Evolutionary conservation across 2,329 filamentous ascomycete genomes (phyloP), one percentile per base, ranked within the genome.

Genomic region (Hymenoscyphus scutula): DNA sequence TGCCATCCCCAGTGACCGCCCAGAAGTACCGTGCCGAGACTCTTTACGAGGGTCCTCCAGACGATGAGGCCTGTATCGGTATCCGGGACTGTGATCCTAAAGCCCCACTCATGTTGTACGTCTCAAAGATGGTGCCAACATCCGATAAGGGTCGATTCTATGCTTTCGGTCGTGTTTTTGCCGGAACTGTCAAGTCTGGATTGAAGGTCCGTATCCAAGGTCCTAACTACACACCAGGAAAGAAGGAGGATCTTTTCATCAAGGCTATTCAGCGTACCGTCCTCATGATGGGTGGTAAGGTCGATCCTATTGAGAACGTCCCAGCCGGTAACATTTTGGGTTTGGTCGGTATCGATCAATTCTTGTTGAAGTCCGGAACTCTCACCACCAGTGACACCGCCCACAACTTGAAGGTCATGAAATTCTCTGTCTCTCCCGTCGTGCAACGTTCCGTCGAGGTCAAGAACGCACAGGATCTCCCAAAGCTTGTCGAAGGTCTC

Each of bases 371-470:
- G 90, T 98, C 95, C 79, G 95, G 95, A 90, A 99, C 95, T 76
- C 90, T 99, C 75, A 97, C 93, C 82, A 98, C 94, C 78, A 89
- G 86, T 78, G 95, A 99, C 73, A 96, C 92, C 71, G 94, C 95
- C 78, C 95, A 99, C 90, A 99, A 99, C 89, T 84, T 99, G 76
- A 98, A 98, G 90, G 95, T 99, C 83, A 99, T 99, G 95, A 98
- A 97, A 87, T 99, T 99, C 90, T 99, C 95, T 77, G 95, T 99
- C 79, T 98, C 95, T 65, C 95, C 95, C 75, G 95, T 99, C 82
- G 95, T 99, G 72, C 94, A 90, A 83, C 94, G 94, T 74, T 97
- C 95, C 80, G 95, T 99, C 76, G 92, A 97, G 83, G 94, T 97
- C 85, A 98, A 98, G 92, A 99, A 99, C 84, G 95, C 95, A 76